These are phyloP conservation scores for Pulveroboletus ravenelii DNA, from an alignment of 768 basidiomycete genomes.

Conservation along the genomic window DNA sequence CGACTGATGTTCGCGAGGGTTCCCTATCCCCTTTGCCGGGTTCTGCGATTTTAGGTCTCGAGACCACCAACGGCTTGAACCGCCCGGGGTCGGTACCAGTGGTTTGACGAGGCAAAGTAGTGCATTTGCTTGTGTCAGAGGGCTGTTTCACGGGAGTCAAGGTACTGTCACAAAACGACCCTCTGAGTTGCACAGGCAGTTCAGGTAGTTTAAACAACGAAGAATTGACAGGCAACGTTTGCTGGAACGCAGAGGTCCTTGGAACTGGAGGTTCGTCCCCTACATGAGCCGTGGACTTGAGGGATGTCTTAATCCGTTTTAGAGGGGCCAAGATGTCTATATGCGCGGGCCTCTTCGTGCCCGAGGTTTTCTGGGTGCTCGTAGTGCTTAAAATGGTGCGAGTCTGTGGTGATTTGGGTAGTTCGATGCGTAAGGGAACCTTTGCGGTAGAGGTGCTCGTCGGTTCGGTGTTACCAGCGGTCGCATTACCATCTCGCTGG, in stretches of 20 bases:
- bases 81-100: conserved; percentile 1
- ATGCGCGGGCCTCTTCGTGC: conserved; percentile 20
- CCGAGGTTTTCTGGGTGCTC: neutral
- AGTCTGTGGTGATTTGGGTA: neutral
- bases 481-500: neutral
- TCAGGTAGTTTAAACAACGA: conserved; percentile 6
- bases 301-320: conserved; percentile 14
- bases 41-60: neutral
- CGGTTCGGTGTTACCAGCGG: neutral
- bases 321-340: conserved; percentile 9
- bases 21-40: neutral
- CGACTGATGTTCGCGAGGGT: no score
- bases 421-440: neutral
- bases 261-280: neutral
- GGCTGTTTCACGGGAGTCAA: neutral
- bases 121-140: neutral
- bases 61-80: conserved; percentile 14
- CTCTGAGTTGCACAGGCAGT: neutral
- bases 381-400: neutral
- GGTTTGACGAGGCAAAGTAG: neutral
- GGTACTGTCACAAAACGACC: neutral
- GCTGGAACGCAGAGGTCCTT: neutral
- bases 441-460: neutral
- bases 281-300: neutral
- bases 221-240: neutral